Evolutionary conservation across 2,329 filamentous ascomycete species (phyloP), one percentile per base, ranked within the genome.

Genomic region (Ascochyta rabiei): DNA sequence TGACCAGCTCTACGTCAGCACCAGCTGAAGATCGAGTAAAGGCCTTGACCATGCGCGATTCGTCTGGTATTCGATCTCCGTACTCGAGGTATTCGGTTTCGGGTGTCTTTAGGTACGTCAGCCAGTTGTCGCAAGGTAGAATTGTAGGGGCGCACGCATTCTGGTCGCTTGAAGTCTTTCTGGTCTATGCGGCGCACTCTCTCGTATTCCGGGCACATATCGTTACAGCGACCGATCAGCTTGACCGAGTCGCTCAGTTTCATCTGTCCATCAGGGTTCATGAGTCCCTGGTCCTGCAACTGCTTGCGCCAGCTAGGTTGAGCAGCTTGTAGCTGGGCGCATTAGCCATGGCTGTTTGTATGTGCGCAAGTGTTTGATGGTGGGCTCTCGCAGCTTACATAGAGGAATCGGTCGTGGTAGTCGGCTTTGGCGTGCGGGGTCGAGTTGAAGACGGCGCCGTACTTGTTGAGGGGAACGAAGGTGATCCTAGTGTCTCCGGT

Each of bases 151-250:
- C 75, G 43, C 73, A 86, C 84, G 76, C 80, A 84, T 79, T 88
- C 86, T 56, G 81, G 80, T 50, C 77, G 77, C 72, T 84, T 84
- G 23, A 86, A 81, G 72, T 86, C 85, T 45, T 84, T 83, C 66
- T 86, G 82, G 39, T 83, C 80, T 43, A 86, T 84, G 34, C 86
- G 80, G 61, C 86, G 81, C 38, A 86, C 81, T 38, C 85, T 75
- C 73, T 88, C 86, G 53, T 79, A 86, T 59, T 87, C 83, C 2
- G 86, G 82, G 66, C 86, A 88, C 84, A 88, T 87, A 60, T 84
- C 82, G 34, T 79, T 80, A 70, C 86, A 88, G 45, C 81, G 84
- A 45, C 85, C 86, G 5, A 85, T 80, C 0, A 83, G 80, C 18
- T 83, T 86, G 63, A 88, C 86, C 24, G 85, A 84, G 57, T 87